These are phyloP conservation scores for Saccharomycopsis schoenii DNA, from an alignment of 805 yeast species.

Conservation along the genomic window DNA sequence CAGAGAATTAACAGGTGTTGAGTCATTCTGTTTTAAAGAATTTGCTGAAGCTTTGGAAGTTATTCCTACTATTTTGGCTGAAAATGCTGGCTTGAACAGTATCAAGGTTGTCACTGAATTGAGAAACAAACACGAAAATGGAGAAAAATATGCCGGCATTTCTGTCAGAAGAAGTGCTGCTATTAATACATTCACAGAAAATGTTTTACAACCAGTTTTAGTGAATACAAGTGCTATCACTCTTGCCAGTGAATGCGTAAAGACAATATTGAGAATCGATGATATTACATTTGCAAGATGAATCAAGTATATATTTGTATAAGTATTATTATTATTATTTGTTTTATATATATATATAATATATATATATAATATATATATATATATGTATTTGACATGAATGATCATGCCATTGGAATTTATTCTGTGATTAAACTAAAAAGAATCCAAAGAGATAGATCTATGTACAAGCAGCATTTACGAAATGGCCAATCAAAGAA, in stretches of 20 bases:
- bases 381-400: not conserved
- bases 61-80: constrained; percentile 89
- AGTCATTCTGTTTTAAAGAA: constrained; percentile 84
- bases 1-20: constrained; percentile 67
- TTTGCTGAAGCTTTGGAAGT: constrained; percentile 88
- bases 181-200: constrained; percentile 83
- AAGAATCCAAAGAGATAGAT: not conserved
- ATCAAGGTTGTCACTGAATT: constrained; percentile 86
- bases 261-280: constrained; percentile 90
- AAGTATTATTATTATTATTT: not conserved
- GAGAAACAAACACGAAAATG: constrained; percentile 82
- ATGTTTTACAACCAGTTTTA: constrained; percentile 91
- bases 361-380: not conserved
- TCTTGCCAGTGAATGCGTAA: constrained; percentile 92
- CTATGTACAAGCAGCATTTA: not conserved
- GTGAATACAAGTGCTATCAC: constrained; percentile 92
- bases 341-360: not conserved
- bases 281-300: constrained; percentile 90
- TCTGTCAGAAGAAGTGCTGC: constrained; percentile 92
- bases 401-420: not conserved
- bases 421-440: not conserved
- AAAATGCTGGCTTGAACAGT: constrained; percentile 89
- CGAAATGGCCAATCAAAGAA: not conserved
- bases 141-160: constrained; percentile 91
- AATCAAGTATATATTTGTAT: constrained; percentile 10